Evolutionary conservation across 352 stramenopile species (phyloP).

Genomic region (Pythium insidiosum): DNA sequence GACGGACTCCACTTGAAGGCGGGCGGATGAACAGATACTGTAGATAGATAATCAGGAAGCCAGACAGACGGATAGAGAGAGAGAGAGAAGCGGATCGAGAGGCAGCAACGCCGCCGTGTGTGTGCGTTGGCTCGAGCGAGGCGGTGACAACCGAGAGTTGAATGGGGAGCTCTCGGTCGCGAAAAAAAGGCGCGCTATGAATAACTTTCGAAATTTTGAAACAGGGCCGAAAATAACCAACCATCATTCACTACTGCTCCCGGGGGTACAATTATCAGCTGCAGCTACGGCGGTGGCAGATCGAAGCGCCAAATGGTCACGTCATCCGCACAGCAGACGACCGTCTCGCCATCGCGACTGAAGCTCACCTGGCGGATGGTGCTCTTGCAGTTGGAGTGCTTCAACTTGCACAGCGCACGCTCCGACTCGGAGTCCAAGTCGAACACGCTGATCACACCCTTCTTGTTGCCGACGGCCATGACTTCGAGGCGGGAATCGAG

Average conservation of each 20-base stretch:
- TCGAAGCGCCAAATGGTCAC: conserved; percentile 72
- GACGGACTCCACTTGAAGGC: no score
- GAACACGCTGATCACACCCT: conserved; percentile 72
- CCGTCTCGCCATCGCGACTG: conserved; percentile 56
- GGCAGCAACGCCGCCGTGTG: no score
- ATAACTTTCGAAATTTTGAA: conserved; percentile 22
- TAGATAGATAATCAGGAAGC: no score
- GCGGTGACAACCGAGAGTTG: no score
- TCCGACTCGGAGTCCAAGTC: conserved; percentile 68
- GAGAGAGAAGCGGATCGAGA: no score
- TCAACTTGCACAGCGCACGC: conserved; percentile 60
- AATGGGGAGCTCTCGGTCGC: neutral
- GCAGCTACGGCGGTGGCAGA: conserved; percentile 34
- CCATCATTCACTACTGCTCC: no score
- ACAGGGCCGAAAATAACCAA: no score
- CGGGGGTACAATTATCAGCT: no score
- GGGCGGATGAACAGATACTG: no score
- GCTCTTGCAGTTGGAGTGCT: conserved; percentile 65
- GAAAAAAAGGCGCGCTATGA: conserved; percentile 5
- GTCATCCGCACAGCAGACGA: conserved; percentile 71
- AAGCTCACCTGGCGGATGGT: conserved; percentile 77
- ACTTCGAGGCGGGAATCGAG: conserved; percentile 68
- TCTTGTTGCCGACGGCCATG: conserved; percentile 78
- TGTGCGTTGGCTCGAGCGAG: no score
- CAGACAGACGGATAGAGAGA: no score